Evolutionary conservation across 2,329 filamentous ascomycete species (phyloP), one percentile per base, ranked within the genome.

Genomic region (Trichoderma lentiforme): DNA sequence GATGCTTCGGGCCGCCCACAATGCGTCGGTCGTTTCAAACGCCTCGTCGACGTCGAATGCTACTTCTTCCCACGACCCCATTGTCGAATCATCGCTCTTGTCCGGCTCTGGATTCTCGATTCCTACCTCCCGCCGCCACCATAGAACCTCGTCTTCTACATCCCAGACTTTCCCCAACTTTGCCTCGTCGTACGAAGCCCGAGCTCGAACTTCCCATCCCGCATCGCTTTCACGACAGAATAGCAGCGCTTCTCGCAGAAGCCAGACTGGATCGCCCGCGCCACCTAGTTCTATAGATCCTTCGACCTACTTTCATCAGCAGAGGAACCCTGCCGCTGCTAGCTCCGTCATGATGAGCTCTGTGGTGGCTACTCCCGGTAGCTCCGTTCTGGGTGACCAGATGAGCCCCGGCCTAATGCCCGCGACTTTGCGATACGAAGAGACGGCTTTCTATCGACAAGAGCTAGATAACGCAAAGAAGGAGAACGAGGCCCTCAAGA

Each of bases 1-100:
- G 18, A 86, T 94, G 67, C 89, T 98, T n/a, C 92, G 95, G 70
- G 87, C 88, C 34, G 87, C 88, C 28, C 89, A 91, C 72, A 91
- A 91, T 77, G 89, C 89, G 7, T 91, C 89, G 0, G 89, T 90
- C 34, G 88, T 86, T 5, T 91, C 89, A 58, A 91, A 91, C 77
- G 80, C 88, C n/a, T 91, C 89, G 3, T 91, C 89, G 0, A 85
- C 86, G 3, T 89, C 88, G 1, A 84, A 88, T 32, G 85, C 85
- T 70, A 85, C 86, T 71, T 85, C 86, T 21, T 83, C 82, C 47
- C 82, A 84, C 75, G 87, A 87, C 64, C 78, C 83, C 11, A 80
- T 83, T 62, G 79, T 82, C 72, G 86, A 89, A 61, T 80, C 83
- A 9, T 86, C 88, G 57, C 82, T 89, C 28, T 82, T 89, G 61